phyloP scores from a whole-genome alignment of 352 stramenopile species.

The Aphanomyces astaci region DNA sequence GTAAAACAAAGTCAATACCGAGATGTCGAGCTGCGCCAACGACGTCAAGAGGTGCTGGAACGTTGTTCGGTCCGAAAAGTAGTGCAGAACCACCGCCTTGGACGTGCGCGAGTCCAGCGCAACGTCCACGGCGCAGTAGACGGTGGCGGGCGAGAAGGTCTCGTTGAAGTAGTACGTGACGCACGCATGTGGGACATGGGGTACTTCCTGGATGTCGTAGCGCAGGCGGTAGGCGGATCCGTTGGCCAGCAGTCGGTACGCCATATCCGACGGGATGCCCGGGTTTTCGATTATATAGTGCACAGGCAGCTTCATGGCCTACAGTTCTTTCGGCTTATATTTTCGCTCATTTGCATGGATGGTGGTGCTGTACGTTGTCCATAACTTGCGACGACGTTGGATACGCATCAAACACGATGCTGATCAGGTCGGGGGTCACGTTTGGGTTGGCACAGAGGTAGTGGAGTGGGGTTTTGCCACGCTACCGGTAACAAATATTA shows the following conservation, averaged over 20 bases:
- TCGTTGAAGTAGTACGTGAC: neutral
- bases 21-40: conserved; percentile 31
- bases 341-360: too few species aligned
- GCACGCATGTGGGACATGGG: conserved; percentile 14
- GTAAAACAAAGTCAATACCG: too few species aligned
- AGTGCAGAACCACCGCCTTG: conserved; percentile 49
- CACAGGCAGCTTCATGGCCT: conserved; percentile 61
- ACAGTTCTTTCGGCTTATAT: too few species aligned
- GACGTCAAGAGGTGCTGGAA: conserved; percentile 39
- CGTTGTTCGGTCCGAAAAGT: conserved; percentile 36
- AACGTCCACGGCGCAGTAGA: conserved; percentile 42
- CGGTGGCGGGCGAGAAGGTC: conserved; percentile 24
- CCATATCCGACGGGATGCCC: conserved; percentile 38
- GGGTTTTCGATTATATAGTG: conserved; percentile 68
- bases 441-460: conserved; percentile 51
- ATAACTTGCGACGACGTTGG: conserved; percentile 43
- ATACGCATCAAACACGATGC: conserved; percentile 64
- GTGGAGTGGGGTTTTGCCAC: conserved; percentile 49
- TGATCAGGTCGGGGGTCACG: conserved; percentile 42
- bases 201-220: conserved; percentile 45
- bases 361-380: conserved; percentile 50
- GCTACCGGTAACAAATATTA: conserved; percentile 26
- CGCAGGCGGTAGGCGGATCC: conserved; percentile 55
- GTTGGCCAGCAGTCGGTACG: conserved; percentile 43
- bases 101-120: conserved; percentile 48